Evolutionary conservation across 78 protist genomes (phyloP).

Genomic region (Blattamonas nauphoetae): DNA sequence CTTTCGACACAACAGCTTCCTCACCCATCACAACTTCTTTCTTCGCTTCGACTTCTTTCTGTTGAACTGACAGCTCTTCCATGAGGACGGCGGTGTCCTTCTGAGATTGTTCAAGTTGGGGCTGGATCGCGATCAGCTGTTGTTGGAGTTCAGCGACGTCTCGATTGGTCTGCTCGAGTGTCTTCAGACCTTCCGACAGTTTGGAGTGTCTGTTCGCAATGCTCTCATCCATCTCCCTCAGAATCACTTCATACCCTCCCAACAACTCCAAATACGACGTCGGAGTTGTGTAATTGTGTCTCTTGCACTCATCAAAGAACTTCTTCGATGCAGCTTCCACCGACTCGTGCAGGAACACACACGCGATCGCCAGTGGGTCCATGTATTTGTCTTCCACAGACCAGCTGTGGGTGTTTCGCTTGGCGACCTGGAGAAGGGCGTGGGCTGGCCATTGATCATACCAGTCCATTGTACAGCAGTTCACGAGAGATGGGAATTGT

Average conservation of each 20-base stretch:
- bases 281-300: slow-evolving; percentile 60
- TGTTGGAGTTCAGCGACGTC: slow-evolving; percentile 25
- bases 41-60: not conserved
- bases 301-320: slow-evolving; percentile 1
- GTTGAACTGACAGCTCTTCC: slow-evolving; percentile 5
- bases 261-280: slow-evolving; percentile 59
- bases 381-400: not conserved
- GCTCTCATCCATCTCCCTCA: not conserved
- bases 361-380: not conserved
- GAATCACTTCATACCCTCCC: not conserved
- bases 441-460: slow-evolving; percentile 27
- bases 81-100: slow-evolving; percentile 2
- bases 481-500: slow-evolving; percentile 52
- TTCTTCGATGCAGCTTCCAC: not conserved
- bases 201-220: not conserved
- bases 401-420: not conserved
- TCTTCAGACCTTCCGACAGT: not conserved
- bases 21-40: not conserved
- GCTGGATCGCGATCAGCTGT: not conserved
- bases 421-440: slow-evolving; percentile 29
- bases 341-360: slow-evolving; percentile 14
- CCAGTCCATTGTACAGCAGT: slow-evolving; percentile 57
- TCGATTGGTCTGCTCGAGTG: not conserved
- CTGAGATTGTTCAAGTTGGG: not conserved
- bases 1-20: not conserved